phyloP scores from a whole-genome alignment of 2,329 filamentous ascomycete species.

The Allantophomopsis cytisporea region DNA sequence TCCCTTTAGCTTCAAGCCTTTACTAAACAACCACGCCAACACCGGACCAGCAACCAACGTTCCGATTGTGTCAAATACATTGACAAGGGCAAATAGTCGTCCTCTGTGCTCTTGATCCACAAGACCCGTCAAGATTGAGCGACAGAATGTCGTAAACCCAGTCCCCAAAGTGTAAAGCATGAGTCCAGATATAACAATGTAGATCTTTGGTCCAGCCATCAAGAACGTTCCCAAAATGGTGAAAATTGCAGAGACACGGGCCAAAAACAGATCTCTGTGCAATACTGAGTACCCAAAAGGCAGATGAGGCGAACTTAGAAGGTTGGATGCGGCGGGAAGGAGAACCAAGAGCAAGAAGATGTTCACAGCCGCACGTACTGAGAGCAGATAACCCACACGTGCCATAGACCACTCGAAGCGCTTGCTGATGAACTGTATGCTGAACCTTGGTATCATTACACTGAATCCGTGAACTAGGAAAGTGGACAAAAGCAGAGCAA shows the following conservation, averaged over 20 bases:
- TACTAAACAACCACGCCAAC: slow-evolving; percentile 10
- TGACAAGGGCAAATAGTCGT: slow-evolving; percentile 12
- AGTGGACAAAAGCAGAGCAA: slow-evolving; percentile 16
- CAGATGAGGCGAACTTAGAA: slow-evolving; percentile 3
- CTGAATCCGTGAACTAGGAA: slow-evolving; percentile 10
- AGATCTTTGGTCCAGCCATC: slow-evolving; percentile 10
- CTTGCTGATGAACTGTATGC: slow-evolving; percentile 14
- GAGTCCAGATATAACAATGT: slow-evolving; percentile 10
- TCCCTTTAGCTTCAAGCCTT: slow-evolving; percentile 10
- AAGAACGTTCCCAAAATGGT: slow-evolving; percentile 8
- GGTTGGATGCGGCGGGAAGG: slow-evolving; percentile 10
- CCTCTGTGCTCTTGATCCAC: slow-evolving; percentile 14
- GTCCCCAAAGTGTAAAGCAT: slow-evolving; percentile 12
- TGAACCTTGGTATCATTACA: slow-evolving; percentile 7
- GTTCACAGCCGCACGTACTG: slow-evolving; percentile 12
- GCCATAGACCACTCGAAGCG: slow-evolving; percentile 13
- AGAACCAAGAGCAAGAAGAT: slow-evolving; percentile 11
- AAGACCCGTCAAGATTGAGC: slow-evolving; percentile 12
- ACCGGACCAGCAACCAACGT: slow-evolving; percentile 10
- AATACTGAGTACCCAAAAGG: slow-evolving; percentile 6
- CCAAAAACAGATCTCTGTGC: slow-evolving; percentile 12
- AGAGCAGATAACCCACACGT: slow-evolving; percentile 12
- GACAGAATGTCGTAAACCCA: slow-evolving; percentile 8
- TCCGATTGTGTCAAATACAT: slow-evolving; percentile 12
- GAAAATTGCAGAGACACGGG: slow-evolving; percentile 8